A percentile compares a stretch with the other conserved stretches of the same genome.
Conservation (phyloP, 2,329 filamentous ascomycete genomes). For the Hypoxylon sp. region DNA sequence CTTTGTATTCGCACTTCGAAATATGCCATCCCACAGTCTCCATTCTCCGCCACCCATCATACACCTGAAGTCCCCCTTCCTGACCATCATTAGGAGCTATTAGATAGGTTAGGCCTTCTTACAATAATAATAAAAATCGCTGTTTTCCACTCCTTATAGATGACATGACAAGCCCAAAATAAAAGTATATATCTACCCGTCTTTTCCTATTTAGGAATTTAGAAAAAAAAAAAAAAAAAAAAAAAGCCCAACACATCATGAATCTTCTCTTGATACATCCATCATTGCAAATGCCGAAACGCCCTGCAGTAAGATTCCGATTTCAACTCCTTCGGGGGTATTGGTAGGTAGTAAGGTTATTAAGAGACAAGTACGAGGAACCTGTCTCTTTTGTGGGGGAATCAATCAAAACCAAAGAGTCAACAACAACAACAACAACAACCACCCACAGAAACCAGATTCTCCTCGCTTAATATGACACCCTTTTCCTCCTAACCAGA, state of each 20-base stretch:
- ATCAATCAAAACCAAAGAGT: constrained; percentile 29
- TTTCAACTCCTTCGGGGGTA: constrained; percentile 34
- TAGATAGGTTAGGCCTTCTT: constrained; percentile 18
- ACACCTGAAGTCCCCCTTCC: constrained; percentile 1
- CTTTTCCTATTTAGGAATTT: constrained; percentile 15
- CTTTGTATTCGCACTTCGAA: constrained; percentile 28
- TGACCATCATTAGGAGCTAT: constrained; percentile 29
- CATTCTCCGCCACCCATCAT: not conserved
- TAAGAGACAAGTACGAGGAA: constrained; percentile 19
- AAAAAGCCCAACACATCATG: constrained; percentile 12
- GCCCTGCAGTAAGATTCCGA: constrained; percentile 31
- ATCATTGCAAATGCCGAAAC: constrained; percentile 32
- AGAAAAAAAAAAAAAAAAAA: no score
- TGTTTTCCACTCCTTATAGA: constrained; percentile 17
- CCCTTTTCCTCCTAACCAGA: constrained; percentile 20
- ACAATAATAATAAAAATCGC: not conserved
- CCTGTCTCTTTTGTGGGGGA: constrained; percentile 24
- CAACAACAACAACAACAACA: constrained; percentile 19
- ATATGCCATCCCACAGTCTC: constrained; percentile 7
- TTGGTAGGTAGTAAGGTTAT: constrained; percentile 9
- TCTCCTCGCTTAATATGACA: not conserved
- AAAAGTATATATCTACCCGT: not conserved
- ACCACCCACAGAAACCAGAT: constrained; percentile 25
- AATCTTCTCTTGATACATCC: constrained; percentile 29
- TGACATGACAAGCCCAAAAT: constrained; percentile 13